Evolutionary conservation across 495 filamentous ascomycete species (phyloP).

Genomic region (Penicillium pancosmium): DNA sequence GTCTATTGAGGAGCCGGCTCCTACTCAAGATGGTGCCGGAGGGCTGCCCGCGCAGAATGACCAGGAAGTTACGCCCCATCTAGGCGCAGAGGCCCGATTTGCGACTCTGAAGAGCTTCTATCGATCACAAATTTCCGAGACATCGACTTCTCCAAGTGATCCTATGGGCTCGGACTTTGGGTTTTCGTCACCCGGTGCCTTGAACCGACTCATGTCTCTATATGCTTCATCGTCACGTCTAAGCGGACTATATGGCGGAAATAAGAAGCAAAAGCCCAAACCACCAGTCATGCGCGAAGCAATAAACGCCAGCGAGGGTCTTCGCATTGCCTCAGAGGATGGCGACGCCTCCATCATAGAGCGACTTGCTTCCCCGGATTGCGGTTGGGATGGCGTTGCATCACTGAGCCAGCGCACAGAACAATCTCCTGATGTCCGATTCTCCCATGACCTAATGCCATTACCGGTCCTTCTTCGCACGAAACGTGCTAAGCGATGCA

Average conservation of each 20-base stretch:
- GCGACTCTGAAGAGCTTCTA: slow-evolving; percentile 71
- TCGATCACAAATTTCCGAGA: slow-evolving; percentile 66
- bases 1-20: slow-evolving; percentile 37
- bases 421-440: slow-evolving; percentile 53
- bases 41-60: slow-evolving; percentile 22
- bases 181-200: slow-evolving; percentile 77
- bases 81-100: slow-evolving; percentile 45
- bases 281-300: slow-evolving; percentile 78
- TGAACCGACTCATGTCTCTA: slow-evolving; percentile 88
- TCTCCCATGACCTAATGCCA: slow-evolving; percentile 72
- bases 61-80: slow-evolving; percentile 18
- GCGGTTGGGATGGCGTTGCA: slow-evolving; percentile 57
- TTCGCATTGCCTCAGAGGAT: slow-evolving; percentile 55
- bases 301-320: slow-evolving; percentile 65
- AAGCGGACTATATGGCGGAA: slow-evolving; percentile 48
- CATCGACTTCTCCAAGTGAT: slow-evolving; percentile 54
- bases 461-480: slow-evolving; percentile 80
- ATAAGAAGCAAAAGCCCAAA: slow-evolving; percentile 70
- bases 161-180: slow-evolving; percentile 50
- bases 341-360: slow-evolving; percentile 51
- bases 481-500: slow-evolving; percentile 91
- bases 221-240: slow-evolving; percentile 66
- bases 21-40: slow-evolving; percentile 14
- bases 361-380: slow-evolving; percentile 44
- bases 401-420: slow-evolving; percentile 54